These are phyloP conservation scores for Hyaloscypha hepaticicola DNA, from an alignment of 495 filamentous ascomycete genomes.

Conservation along the genomic window DNA sequence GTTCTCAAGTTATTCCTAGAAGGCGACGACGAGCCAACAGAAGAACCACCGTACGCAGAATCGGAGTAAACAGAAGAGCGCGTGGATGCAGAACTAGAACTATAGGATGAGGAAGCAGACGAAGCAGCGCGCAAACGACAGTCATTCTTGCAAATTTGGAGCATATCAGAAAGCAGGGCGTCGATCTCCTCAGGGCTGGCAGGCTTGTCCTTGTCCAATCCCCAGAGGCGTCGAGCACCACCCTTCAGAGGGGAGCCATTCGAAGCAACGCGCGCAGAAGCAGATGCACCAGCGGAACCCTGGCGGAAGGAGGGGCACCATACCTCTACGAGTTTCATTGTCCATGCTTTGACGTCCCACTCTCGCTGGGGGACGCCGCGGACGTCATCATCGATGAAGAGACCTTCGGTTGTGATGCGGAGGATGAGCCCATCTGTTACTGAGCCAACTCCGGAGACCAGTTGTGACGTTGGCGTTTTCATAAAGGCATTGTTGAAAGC, in stretches of 20 bases:
- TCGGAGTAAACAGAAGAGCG: conserved; percentile 32
- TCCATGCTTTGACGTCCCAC: conserved; percentile 99
- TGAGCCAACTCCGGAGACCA: conserved; percentile 69
- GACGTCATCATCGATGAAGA: conserved; percentile 95
- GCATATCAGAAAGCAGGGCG: conserved; percentile 54
- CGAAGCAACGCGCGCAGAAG: conserved; percentile 31
- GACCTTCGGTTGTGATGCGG: conserved; percentile 80
- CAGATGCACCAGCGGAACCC: conserved; percentile 40
- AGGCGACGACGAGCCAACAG: conserved; percentile 31
- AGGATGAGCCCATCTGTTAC: conserved; percentile 87
- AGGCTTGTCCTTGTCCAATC: conserved; percentile 41
- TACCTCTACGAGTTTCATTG: conserved; percentile 86
- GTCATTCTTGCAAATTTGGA: conserved; percentile 60
- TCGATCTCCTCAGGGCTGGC: conserved; percentile 60
- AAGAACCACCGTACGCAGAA: conserved; percentile 36
- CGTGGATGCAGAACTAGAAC: conserved; percentile 36
- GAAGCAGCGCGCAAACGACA: conserved; percentile 46
- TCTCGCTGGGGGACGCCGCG: conserved; percentile 84
- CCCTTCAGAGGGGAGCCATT: conserved; percentile 29
- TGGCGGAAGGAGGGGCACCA: conserved; percentile 61
- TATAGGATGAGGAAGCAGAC: conserved; percentile 33
- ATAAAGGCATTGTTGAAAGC: conserved; percentile 81
- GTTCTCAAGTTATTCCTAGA: conserved; percentile 26
- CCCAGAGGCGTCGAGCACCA: conserved; percentile 29
- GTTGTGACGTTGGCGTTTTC: conserved; percentile 75